A percentile compares a stretch with the other conserved stretches of the same genome.
phyloP scores from a whole-genome alignment of 2,329 filamentous ascomycete genomes.

The Phyllosticta citrichinensis region DNA sequence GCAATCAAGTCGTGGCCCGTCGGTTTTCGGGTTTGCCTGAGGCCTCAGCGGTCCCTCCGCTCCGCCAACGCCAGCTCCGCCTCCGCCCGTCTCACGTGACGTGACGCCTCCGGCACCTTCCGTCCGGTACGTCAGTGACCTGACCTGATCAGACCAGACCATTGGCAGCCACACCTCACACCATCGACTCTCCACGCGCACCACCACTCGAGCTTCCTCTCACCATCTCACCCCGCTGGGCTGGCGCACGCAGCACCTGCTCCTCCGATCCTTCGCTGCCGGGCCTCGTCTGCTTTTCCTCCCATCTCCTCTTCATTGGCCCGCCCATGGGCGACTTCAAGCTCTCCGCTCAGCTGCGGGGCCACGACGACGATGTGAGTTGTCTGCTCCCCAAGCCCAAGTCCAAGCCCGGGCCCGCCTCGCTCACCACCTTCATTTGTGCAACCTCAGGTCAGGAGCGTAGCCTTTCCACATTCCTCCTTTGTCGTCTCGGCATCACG shows the following conservation, averaged over 20 bases:
- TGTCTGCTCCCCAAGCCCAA: not conserved
- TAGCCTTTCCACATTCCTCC: slow-evolving; percentile 64
- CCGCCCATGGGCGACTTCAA: slow-evolving; percentile 70
- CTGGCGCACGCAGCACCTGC: not conserved
- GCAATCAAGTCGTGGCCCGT: not conserved
- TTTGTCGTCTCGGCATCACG: slow-evolving; percentile 76
- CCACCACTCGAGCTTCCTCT: not conserved
- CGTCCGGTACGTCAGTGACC: slow-evolving; percentile 5
- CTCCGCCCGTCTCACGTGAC: not conserved
- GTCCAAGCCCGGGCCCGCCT: not conserved
- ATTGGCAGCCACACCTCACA: not conserved
- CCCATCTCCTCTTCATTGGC: slow-evolving; percentile 13
- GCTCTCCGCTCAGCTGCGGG: slow-evolving; percentile 79
- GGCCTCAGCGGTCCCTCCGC: not conserved
- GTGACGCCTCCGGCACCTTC: not conserved
- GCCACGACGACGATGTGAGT: slow-evolving; percentile 88
- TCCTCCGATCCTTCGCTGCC: slow-evolving; percentile 9
- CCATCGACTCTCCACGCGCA: not conserved
- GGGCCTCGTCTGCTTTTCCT: slow-evolving; percentile 3
- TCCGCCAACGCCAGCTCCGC: not conserved
- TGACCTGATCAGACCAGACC: no score
- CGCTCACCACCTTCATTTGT: slow-evolving; percentile 1
- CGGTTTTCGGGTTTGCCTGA: no score
- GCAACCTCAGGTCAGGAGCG: slow-evolving; percentile 66
- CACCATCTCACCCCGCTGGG: not conserved